phyloP scores from a whole-genome alignment of 2,329 filamentous ascomycete genomes.

The Elsinoe perseae region DNA sequence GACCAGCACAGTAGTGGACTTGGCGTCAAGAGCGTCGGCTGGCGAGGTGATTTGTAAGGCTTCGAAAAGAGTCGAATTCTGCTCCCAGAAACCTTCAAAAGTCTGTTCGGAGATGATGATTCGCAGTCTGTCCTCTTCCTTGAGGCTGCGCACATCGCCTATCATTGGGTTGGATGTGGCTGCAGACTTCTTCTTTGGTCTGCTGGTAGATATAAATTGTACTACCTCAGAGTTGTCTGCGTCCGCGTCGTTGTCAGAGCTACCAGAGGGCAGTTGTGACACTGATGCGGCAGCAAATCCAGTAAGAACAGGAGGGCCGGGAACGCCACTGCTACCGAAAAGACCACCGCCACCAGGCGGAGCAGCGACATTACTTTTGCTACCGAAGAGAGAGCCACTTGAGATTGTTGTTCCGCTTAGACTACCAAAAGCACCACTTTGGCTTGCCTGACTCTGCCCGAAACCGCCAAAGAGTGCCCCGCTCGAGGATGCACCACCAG shows the following conservation, averaged over 20 bases:
- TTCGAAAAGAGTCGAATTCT: conserved; percentile 25
- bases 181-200: not conserved
- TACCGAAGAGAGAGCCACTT: not conserved
- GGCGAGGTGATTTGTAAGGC: conserved; percentile 20
- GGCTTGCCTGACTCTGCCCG: no score
- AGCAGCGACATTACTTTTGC: not conserved
- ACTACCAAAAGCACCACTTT: no score
- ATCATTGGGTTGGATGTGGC: conserved; percentile 6
- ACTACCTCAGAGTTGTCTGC: no score
- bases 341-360: not conserved
- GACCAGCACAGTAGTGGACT: conserved; percentile 36
- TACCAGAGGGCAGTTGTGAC: no score
- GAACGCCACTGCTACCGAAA: not conserved
- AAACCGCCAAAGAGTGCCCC: conserved; percentile 13
- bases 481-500: conserved; percentile 10
- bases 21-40: conserved; percentile 18
- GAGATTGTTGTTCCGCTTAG: no score
- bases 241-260: no score
- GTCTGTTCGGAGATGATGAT: conserved; percentile 48
- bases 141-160: not conserved
- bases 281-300: not conserved
- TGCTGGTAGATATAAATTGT: no score
- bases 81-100: conserved; percentile 49
- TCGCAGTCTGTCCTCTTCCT: conserved; percentile 29
- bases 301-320: not conserved